Evolutionary conservation across 208 protist genomes (phyloP).

Genomic region (Leishmania tarentolae): DNA sequence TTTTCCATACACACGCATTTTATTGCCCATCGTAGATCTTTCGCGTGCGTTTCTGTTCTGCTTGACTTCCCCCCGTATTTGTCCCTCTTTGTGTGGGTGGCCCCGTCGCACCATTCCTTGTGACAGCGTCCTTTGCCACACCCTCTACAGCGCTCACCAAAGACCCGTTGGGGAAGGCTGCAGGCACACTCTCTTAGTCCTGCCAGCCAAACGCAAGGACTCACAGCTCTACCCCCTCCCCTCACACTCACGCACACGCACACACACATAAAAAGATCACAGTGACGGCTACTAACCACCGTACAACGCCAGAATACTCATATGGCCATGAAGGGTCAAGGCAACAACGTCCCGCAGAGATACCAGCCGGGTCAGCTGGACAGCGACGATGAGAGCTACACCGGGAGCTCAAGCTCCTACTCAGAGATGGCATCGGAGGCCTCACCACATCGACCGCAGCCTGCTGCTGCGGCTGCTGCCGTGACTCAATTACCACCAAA

Average conservation of each 20-base stretch:
- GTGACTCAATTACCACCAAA: background rate
- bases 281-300: background rate
- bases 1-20: background rate
- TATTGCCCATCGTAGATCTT: background rate
- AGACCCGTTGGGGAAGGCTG: background rate
- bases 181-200: background rate
- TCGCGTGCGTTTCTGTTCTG: background rate
- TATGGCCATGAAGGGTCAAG: conserved; percentile 8
- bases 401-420: conserved; percentile 21
- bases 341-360: conserved; percentile 22
- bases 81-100: background rate
- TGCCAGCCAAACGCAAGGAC: background rate
- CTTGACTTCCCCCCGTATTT: background rate
- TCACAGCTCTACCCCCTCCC: background rate
- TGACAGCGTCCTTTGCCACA: background rate
- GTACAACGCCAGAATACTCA: background rate
- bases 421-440: conserved; percentile 9
- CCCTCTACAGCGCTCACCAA: background rate
- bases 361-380: background rate
- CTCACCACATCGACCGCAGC: background rate
- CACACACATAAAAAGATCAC: no score
- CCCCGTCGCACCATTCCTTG: background rate
- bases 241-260: background rate
- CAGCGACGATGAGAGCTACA: conserved; percentile 33
- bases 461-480: background rate